phyloP scores from a whole-genome alignment of 1,284 basidiomycete species.

The Coniophora puteana region DNA sequence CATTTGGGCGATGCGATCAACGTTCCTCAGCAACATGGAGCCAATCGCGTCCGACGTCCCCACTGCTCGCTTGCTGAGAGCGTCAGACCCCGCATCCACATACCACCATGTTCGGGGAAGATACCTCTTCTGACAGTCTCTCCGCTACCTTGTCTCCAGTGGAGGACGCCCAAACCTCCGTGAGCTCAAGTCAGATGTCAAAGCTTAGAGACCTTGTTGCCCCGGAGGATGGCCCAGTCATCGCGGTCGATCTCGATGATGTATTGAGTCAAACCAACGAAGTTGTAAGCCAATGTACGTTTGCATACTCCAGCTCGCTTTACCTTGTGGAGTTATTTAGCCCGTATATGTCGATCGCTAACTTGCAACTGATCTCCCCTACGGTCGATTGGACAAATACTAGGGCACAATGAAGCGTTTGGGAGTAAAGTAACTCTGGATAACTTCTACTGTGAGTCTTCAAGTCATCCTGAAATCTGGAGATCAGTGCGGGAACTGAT shows the following conservation, averaged over 20 bases:
- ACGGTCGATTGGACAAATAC: slow-evolving; percentile 4
- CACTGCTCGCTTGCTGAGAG: too few relatives aligned
- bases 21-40: too few relatives aligned
- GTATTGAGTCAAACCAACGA: slow-evolving; percentile 70
- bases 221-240: slow-evolving; percentile 35
- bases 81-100: too few relatives aligned
- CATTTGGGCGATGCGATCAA: slow-evolving; percentile 7
- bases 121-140: not conserved
- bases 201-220: slow-evolving; percentile 4
- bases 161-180: not conserved
- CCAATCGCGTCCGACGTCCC: too few relatives aligned
- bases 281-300: slow-evolving; percentile 62
- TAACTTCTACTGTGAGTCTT: slow-evolving; percentile 61
- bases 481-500: slow-evolving; percentile 9
- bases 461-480: not conserved
- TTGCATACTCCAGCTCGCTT: slow-evolving; percentile 3
- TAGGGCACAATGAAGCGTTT: slow-evolving; percentile 72
- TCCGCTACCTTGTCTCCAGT: not conserved
- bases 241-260: slow-evolving; percentile 78
- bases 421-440: slow-evolving; percentile 45
- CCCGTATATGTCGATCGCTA: not conserved
- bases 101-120: slow-evolving; percentile 3
- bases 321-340: not conserved
- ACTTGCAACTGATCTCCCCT: not conserved
- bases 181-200: not conserved